Evolutionary conservation across 169 alveolate species (phyloP).

Genomic region (Amoebophrya sp.): DNA sequence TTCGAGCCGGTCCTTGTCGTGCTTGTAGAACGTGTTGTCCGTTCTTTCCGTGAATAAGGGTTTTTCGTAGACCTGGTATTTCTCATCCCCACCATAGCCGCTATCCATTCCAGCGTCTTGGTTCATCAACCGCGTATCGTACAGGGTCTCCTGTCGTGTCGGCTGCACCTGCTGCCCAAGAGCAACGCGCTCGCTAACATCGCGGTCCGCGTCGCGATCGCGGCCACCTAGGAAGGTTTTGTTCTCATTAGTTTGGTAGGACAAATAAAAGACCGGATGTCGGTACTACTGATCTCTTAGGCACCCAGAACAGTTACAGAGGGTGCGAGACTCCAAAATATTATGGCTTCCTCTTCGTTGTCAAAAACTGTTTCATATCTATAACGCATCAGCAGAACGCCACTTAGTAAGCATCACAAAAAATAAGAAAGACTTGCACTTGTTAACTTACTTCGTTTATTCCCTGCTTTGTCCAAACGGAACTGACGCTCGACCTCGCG

Average conservation of each 20-base stretch:
- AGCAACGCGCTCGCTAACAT: slow-evolving; percentile 83
- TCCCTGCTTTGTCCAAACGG: slow-evolving; percentile 54
- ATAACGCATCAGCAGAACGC: too few relatives aligned
- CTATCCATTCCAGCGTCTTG: slow-evolving; percentile 74
- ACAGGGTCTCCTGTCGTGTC: slow-evolving; percentile 60
- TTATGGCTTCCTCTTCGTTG: too few relatives aligned
- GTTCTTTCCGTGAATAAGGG: slow-evolving; percentile 81
- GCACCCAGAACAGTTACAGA: too few relatives aligned
- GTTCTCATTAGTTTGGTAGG: too few relatives aligned
- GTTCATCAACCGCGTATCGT: slow-evolving; percentile 77
- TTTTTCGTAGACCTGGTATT: slow-evolving; percentile 75
- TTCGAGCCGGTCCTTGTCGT: slow-evolving; percentile 57
- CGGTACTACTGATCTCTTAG: too few relatives aligned
- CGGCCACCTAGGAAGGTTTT: slow-evolving; percentile 42
- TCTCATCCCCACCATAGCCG: slow-evolving; percentile 76
- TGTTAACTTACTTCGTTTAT: neutral
- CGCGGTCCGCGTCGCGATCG: slow-evolving; percentile 75
- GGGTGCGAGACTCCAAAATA: too few relatives aligned
- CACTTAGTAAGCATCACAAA: too few relatives aligned
- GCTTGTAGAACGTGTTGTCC: slow-evolving; percentile 55
- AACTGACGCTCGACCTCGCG: slow-evolving; percentile 70
- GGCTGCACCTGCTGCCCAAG: slow-evolving; percentile 78
- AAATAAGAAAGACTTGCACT: too few relatives aligned
- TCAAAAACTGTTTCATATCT: too few relatives aligned
- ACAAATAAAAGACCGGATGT: too few relatives aligned